These are phyloP conservation scores for Aspergillus haitiensis DNA, from an alignment of 495 filamentous ascomycete species.

Conservation along the genomic window DNA sequence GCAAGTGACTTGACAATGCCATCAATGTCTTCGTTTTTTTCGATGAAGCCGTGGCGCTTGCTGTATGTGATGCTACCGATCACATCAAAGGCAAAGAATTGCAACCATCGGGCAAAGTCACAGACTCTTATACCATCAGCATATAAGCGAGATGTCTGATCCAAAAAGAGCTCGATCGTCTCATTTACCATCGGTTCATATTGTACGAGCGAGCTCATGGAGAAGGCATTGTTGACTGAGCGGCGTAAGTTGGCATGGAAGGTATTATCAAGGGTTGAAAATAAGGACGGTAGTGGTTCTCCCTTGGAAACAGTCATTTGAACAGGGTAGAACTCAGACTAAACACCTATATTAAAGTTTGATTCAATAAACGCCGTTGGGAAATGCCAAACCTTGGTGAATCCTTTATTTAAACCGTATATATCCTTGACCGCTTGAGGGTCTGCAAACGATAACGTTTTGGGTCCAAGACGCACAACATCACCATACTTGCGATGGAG, in stretches of 20 bases:
- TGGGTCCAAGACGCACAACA: slow-evolving; percentile 69
- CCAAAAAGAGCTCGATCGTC: slow-evolving; percentile 52
- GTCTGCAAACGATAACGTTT: slow-evolving; percentile 61
- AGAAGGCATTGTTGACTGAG: slow-evolving; percentile 70
- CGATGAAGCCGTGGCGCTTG: slow-evolving; percentile 63
- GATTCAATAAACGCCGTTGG: neutral
- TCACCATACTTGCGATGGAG: slow-evolving; percentile 72
- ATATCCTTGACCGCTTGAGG: slow-evolving; percentile 69
- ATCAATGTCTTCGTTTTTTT: slow-evolving; percentile 58
- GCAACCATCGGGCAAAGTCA: slow-evolving; percentile 71
- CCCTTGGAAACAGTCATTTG: slow-evolving; percentile 66
- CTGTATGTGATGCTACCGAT: slow-evolving; percentile 65
- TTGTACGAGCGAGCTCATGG: slow-evolving; percentile 67
- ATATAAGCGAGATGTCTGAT: slow-evolving; percentile 63
- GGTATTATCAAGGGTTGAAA: slow-evolving; percentile 71
- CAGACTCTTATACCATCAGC: slow-evolving; percentile 47
- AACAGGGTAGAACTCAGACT: slow-evolving; percentile 73
- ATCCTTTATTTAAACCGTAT: slow-evolving; percentile 82
- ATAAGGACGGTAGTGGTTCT: slow-evolving; percentile 66
- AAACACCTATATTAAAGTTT: neutral
- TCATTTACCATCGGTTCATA: slow-evolving; percentile 72
- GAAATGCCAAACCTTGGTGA: slow-evolving; percentile 59
- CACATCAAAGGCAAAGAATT: slow-evolving; percentile 80
- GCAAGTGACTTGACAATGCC: slow-evolving; percentile 45
- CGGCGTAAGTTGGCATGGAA: slow-evolving; percentile 71